Evolutionary conservation across 768 basidiomycete genomes (phyloP).

Genomic region (Rhizopogon vesiculosus): DNA sequence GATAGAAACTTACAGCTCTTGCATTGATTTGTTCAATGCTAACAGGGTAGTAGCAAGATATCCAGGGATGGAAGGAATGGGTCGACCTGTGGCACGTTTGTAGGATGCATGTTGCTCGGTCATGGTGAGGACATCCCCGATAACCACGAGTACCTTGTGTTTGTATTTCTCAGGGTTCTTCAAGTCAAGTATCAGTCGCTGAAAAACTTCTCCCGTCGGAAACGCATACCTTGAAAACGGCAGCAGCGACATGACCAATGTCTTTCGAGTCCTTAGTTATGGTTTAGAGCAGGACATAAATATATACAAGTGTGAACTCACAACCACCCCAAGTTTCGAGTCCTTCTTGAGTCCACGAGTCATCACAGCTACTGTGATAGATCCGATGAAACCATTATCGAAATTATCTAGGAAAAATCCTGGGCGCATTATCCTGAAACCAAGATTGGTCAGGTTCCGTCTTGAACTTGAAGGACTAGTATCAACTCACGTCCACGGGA

Average conservation of each 20-base stretch:
- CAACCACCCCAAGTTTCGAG: slow-evolving; percentile 31
- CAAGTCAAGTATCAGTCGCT: neutral
- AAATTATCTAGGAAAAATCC: slow-evolving; percentile 43
- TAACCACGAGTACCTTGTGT: slow-evolving; percentile 20
- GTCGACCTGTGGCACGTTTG: slow-evolving; percentile 21
- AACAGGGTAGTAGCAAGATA: slow-evolving; percentile 23
- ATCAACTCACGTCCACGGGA: slow-evolving; percentile 34
- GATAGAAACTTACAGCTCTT: slow-evolving; percentile 22
- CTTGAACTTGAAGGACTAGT: neutral
- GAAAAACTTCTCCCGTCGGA: neutral
- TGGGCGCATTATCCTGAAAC: slow-evolving; percentile 33
- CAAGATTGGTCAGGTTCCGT: neutral
- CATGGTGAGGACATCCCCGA: slow-evolving; percentile 27
- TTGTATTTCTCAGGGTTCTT: slow-evolving; percentile 24
- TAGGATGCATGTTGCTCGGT: slow-evolving; percentile 22
- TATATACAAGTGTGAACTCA: slow-evolving; percentile 13
- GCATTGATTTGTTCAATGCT: slow-evolving; percentile 24
- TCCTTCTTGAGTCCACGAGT: slow-evolving; percentile 27
- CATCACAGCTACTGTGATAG: slow-evolving; percentile 29
- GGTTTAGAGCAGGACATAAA: neutral
- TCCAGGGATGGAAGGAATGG: slow-evolving; percentile 24
- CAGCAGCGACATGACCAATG: slow-evolving; percentile 30
- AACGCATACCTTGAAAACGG: slow-evolving; percentile 23
- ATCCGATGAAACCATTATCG: slow-evolving; percentile 29
- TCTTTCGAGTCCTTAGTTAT: slow-evolving; percentile 26